Evolutionary conservation across 495 filamentous ascomycete species (phyloP), one percentile per base, ranked within the genome.

Genomic region (Geopyxis carbonaria): DNA sequence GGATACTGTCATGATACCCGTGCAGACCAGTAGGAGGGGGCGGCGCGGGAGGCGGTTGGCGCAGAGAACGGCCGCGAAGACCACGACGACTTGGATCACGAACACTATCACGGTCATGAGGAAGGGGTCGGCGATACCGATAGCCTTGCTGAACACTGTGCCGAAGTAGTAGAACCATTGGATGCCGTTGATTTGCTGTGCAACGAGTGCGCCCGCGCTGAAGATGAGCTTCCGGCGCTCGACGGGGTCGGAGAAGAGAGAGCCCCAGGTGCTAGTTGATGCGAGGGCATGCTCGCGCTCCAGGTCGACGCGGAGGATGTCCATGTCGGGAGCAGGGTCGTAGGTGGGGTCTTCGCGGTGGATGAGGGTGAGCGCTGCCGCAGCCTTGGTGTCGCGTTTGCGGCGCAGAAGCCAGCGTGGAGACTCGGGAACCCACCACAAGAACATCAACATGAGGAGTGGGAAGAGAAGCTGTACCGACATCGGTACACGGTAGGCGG

Each of bases 171-270:
- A 61, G 38, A 47, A 61, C 40, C 59, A 63, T n/a, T 50, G 47
- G 32, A 61, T 63, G 16, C 60, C 59, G 42, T 50, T 53, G 43
- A 63, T 59, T 37, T 63, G 60, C 34, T 61, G 59, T 2, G 50
- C 58, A 38, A 53, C 53, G 53, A 63, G 54, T 31, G 44, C 56
- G 19, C 60, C 59, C 22, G 40, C 47, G 9, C 56, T 44, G 29
- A 45, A 63, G 23, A 61, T 42, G 10, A 61, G 42, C 42, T 63
- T 63, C 9, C 50, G 47, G 23, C 60, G 56, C 38, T 61, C 57
- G 27, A 61, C 35, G 9, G 58, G 55, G 21, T 61, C 58, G 0
- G 30, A 31, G 40, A 63, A 2, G 7, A 63, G 46, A 0, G 51
- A 46, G 1, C 7, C 16, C 60, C 60, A 63, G 13, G 47, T 47